Evolutionary conservation across 164 flowering plant species (phyloP).

Genomic region (Santalum album): DNA sequence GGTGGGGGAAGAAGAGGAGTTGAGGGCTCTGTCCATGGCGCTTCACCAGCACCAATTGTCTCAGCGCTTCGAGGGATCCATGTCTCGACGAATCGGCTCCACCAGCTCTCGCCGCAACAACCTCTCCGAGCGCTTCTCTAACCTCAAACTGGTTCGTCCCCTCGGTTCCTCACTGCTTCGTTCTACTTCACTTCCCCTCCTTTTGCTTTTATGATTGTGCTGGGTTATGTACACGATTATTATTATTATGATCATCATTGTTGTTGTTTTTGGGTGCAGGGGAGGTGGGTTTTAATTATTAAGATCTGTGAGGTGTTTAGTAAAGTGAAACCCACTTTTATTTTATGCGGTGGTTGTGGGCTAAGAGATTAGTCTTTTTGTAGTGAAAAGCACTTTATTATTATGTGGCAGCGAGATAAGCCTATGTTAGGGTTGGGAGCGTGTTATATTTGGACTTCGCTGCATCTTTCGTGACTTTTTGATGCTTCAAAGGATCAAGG

Average conservation of each 20-base stretch:
- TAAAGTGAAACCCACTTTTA: slow-evolving; percentile 5
- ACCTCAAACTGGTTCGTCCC: slow-evolving; percentile 43
- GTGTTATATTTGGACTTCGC: too few species aligned
- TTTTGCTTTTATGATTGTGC: too few species aligned
- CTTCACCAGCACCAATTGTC: slow-evolving; percentile 61
- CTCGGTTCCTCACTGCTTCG: background rate
- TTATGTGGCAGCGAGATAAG: too few species aligned
- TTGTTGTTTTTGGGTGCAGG: too few species aligned
- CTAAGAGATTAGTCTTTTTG: too few species aligned
- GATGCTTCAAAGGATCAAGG: too few species aligned
- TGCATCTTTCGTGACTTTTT: too few species aligned
- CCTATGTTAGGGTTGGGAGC: too few species aligned
- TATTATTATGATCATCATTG: too few species aligned
- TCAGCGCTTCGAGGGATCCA: slow-evolving; percentile 65
- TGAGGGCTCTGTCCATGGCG: slow-evolving; percentile 62
- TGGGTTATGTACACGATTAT: too few species aligned
- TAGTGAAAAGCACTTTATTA: slow-evolving; percentile 1
- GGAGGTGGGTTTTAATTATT: slow-evolving; percentile 13
- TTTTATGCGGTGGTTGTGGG: too few species aligned
- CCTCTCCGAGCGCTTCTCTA: slow-evolving; percentile 37
- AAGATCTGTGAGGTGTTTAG: slow-evolving; percentile 3
- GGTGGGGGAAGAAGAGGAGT: slow-evolving; percentile 39
- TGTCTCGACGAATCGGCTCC: slow-evolving; percentile 58
- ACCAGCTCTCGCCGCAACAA: slow-evolving; percentile 46
- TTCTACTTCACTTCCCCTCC: too few species aligned